Base-by-base conservation (phyloP, 768 basidiomycete species). In the Tylopilus balloui region DNA sequence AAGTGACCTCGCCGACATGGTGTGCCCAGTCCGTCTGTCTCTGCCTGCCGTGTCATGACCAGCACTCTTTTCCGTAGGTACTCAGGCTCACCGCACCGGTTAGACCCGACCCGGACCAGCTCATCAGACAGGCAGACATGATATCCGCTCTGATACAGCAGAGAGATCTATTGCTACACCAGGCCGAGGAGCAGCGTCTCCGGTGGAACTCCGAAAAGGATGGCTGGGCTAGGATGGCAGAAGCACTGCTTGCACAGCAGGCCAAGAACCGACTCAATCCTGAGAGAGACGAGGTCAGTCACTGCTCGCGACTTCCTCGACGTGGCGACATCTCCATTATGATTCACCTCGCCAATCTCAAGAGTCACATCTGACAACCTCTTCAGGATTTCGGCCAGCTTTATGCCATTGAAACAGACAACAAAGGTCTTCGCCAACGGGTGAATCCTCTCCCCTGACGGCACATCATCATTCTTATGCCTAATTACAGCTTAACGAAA, bases 191-290 rank as follows among this genome's bases (percentile, higher is more conserved):
- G 46, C 80, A 86, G 48, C 73, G 75, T n/a, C 69, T 71, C 7
- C 72, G 77, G 31, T 86, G 81, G 82, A 68, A 78, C 27, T 73
- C 78, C 1, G 86, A 88, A 62, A 74, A 76, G 56, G 78, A 79
- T 14, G 71, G 76, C 3, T 89, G 86, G 83, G 76, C 73, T 5
- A 71, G 86, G 47, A 79, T 76, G 55, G 78, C 84, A 1, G 86
- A 88, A 54, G 84, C 83, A 8, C 70, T 89, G 29, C 71, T 86
- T 47, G 61, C 71, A 3, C 78, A 68, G 35, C 63, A 77, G 38
- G 70, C 75, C 38, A 73, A 71, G 48, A 76, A 66, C 36, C 64
- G 69, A n/a, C 59, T 62, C 6, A 62, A 57, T 14, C 53, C 58
- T 13, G 64, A 68, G 6, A 73, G 66, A 48, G 72, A 75, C 43